Evolutionary conservation across 352 stramenopile genomes (phyloP).

Genomic region (Globisporangium radiosum): DNA sequence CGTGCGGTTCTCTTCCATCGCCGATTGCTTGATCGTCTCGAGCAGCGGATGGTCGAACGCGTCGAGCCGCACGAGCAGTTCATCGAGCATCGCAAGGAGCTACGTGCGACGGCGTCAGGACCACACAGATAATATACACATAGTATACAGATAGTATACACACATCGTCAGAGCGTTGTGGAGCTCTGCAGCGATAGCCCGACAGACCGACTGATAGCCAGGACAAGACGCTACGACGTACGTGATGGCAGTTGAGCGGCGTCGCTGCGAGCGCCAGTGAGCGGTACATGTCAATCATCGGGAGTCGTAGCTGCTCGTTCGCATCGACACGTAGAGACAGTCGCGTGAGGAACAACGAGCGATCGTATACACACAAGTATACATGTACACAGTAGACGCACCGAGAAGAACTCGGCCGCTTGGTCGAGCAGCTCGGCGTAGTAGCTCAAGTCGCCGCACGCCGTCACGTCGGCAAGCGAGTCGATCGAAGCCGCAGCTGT

Average conservation of each 20-base stretch:
- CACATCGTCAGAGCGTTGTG: background rate
- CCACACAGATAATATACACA: too few species aligned
- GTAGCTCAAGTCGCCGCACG: constrained; percentile 62
- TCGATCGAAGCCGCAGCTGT: constrained; percentile 1
- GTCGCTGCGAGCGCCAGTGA: constrained; percentile 36
- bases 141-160: background rate
- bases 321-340: background rate
- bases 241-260: constrained; percentile 47
- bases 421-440: constrained; percentile 72
- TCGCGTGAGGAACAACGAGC: background rate
- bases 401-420: constrained; percentile 70
- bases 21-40: constrained; percentile 57
- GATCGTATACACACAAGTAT: background rate
- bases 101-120: constrained; percentile 10
- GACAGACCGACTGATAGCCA: constrained; percentile 8
- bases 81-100: constrained; percentile 40
- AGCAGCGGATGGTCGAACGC: constrained; percentile 67
- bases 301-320: constrained; percentile 41
- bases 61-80: constrained; percentile 43
- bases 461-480: constrained; percentile 24
- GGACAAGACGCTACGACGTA: constrained; percentile 14
- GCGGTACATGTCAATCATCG: constrained; percentile 72
- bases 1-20: constrained; percentile 65
- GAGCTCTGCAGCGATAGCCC: background rate
- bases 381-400: constrained; percentile 16